These are phyloP conservation scores for Camptophora hylomeconis DNA, from an alignment of 2,329 filamentous ascomycete genomes.

Conservation along the genomic window DNA sequence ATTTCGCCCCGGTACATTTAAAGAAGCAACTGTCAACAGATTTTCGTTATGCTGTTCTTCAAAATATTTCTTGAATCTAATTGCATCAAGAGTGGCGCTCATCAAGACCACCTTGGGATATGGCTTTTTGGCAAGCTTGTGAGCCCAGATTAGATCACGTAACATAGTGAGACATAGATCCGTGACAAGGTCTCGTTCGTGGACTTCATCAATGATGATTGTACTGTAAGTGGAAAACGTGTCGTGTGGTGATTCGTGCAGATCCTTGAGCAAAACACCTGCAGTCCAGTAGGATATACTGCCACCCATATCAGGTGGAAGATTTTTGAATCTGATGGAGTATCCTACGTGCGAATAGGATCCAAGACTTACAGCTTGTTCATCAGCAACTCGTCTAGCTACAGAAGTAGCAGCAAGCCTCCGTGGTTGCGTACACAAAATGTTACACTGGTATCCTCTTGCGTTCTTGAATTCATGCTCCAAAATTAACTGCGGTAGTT, in stretches of 20 bases:
- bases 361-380: conserved; percentile 69
- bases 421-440: conserved; percentile 89
- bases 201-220: conserved; percentile 78
- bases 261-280: conserved; percentile 89
- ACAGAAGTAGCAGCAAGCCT: conserved; percentile 93
- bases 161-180: conserved; percentile 90
- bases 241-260: conserved; percentile 83
- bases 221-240: conserved; percentile 62
- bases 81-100: conserved; percentile 91
- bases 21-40: conserved; percentile 43
- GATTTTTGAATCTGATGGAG: conserved; percentile 80
- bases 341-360: conserved; percentile 89
- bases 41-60: not conserved
- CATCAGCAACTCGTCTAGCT: conserved; percentile 83
- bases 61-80: conserved; percentile 79
- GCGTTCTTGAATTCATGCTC: conserved; percentile 76
- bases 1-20: conserved; percentile 83
- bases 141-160: conserved; percentile 61
- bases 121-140: conserved; percentile 32
- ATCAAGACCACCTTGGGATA: conserved; percentile 89
- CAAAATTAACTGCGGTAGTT: conserved; percentile 86
- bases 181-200: conserved; percentile 89
- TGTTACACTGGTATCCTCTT: conserved; percentile 55
- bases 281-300: conserved; percentile 59
- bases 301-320: conserved; percentile 63